These are phyloP conservation scores for Chytriomyces sp. DNA, from an alignment of 192 early-diverging fungal genomes.

Conservation along the genomic window DNA sequence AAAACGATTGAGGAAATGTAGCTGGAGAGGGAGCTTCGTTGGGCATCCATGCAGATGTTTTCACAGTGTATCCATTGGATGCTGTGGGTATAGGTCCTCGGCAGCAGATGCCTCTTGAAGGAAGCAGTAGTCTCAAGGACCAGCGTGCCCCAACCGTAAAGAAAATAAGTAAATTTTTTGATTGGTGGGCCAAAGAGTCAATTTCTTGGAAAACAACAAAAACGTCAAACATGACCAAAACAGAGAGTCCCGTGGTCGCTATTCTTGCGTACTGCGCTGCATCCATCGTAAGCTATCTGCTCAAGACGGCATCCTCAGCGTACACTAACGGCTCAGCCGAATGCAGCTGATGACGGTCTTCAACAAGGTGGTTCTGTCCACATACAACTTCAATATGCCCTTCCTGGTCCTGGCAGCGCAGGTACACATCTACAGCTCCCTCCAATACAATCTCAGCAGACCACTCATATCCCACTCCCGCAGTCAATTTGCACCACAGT, in stretches of 20 bases:
- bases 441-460: neutral
- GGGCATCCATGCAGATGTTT: no score
- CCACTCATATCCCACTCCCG: neutral
- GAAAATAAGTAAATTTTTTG: no score
- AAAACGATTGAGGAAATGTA: no score
- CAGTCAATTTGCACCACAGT: slow-evolving; percentile 40
- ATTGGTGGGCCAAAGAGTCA: no score
- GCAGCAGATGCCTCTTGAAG: no score
- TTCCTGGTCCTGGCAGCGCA: slow-evolving; percentile 60
- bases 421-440: slow-evolving; percentile 24
- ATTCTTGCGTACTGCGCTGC: slow-evolving; percentile 86
- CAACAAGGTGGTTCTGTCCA: slow-evolving; percentile 58
- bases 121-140: no score
- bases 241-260: slow-evolving; percentile 57
- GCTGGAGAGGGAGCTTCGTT: no score
- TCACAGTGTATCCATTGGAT: no score
- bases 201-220: no score
- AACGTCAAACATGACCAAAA: neutral
- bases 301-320: no score
- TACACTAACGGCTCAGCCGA: neutral
- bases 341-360: slow-evolving; percentile 57
- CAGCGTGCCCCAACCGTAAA: no score
- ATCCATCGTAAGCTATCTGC: slow-evolving; percentile 65
- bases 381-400: slow-evolving; percentile 56
- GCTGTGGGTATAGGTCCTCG: no score